phyloP scores from a whole-genome alignment of 495 filamentous ascomycete genomes.

The Hypoxylon fragiforme region DNA sequence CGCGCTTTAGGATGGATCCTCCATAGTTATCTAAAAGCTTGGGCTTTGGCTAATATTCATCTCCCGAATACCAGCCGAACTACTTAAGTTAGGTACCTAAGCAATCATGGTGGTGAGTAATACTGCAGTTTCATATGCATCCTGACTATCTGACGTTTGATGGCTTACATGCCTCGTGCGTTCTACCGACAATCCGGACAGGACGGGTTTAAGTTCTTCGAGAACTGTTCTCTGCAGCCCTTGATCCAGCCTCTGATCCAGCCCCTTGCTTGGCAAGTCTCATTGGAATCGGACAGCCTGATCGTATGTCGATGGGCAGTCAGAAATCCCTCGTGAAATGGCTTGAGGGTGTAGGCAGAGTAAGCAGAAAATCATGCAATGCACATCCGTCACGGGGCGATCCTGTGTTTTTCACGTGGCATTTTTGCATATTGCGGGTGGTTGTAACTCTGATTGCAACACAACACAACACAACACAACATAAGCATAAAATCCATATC shows the following conservation, averaged over 20 bases:
- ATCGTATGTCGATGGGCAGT: conserved; percentile 4
- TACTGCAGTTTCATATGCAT: too few species aligned
- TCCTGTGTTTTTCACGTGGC: conserved; percentile 35
- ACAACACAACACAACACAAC: conserved; percentile 28
- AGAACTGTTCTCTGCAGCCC: conserved; percentile 13
- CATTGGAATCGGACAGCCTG: conserved; percentile 8
- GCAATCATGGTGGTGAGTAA: too few species aligned
- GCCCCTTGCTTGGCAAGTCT: conserved; percentile 4
- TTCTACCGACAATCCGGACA: conserved; percentile 8
- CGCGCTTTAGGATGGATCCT: too few species aligned
- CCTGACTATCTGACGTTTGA: too few species aligned
- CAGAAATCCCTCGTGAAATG: conserved; percentile 8
- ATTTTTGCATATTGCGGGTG: conserved; percentile 8
- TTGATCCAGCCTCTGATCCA: neutral
- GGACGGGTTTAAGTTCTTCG: neutral
- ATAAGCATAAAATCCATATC: too few species aligned
- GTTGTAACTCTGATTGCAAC: conserved; percentile 10
- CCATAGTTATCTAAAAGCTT: too few species aligned
- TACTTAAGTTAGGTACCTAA: too few species aligned
- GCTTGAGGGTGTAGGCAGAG: conserved; percentile 26
- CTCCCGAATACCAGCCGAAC: too few species aligned
- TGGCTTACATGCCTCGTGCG: too few species aligned
- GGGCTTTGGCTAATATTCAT: too few species aligned
- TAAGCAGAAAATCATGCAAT: conserved; percentile 36
- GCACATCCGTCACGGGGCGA: conserved; percentile 32